Evolutionary conservation across 192 early-diverging fungal genomes (phyloP), one percentile per base, ranked within the genome.

Genomic region (Coemansia sp.): DNA sequence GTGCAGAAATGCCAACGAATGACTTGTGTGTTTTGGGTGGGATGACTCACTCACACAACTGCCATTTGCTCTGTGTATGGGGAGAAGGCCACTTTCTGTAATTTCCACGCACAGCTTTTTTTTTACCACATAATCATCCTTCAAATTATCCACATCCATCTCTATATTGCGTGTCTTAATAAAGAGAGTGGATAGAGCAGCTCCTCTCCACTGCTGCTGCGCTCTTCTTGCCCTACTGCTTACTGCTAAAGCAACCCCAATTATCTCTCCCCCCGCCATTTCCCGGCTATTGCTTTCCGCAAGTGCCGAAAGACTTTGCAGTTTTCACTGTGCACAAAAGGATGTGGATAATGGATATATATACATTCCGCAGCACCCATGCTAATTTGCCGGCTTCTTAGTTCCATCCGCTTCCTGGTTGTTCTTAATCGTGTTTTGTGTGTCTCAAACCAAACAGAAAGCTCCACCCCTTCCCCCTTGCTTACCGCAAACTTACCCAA

Each of bases 241-340:
- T 57, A 57, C 55, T 57, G 55, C 55, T 57, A 57, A 57, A 33
- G n/a, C 55, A 20, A 18, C 48, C 48, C 48, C 25, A 51, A 26
- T 26, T 26, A 26, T 25, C 23, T 40, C 8, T 40, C 10, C 37
- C 48, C 48, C 48, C 46, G 20, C 59, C 2, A 16, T 43, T 26
- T 37, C 25, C 43, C 59, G 37, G 23, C 34, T 29, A 28, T 29
- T 43, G 28, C 59, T 43, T 43, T 39, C 39, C 59, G 59, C 39
- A 43, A 60, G 29, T 43, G 39, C 59, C 23, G 59, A 43, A 42
- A 60, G 33, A 43, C 25, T 51, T 26, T 43, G n/a, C 39, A 12
- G 40, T 43, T 43, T 43, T 43, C 13, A 10, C 15, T 43, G 40
- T 4, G 40, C 15, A 29, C n/a, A 16, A 52, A 16, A 52, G 26